Evolutionary conservation across 805 yeast genomes (phyloP).

Genomic region (Vanderwaltozyma yarrowii): DNA sequence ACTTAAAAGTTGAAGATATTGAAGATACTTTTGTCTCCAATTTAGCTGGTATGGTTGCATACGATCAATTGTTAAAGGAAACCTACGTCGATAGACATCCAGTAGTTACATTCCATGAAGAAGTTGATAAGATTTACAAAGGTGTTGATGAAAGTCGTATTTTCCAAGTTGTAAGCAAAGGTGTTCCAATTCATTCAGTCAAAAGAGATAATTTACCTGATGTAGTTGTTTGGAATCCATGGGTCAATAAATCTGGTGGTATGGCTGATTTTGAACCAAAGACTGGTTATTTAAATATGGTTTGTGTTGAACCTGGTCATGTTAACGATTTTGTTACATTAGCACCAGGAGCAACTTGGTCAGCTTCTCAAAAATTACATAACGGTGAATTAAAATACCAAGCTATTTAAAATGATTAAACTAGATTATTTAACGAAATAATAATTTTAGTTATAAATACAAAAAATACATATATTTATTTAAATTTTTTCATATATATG

Average conservation of each 20-base stretch:
- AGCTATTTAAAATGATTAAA: constrained; percentile 28
- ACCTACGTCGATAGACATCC: constrained; percentile 65
- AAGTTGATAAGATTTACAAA: constrained; percentile 77
- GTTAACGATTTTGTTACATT: constrained; percentile 60
- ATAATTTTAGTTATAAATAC: too few species aligned
- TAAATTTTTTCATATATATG: too few species aligned
- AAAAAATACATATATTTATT: too few species aligned
- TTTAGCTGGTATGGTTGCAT: constrained; percentile 58
- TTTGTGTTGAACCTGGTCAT: constrained; percentile 91
- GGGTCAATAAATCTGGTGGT: constrained; percentile 71
- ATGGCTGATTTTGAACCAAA: constrained; percentile 89
- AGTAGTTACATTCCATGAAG: constrained; percentile 60
- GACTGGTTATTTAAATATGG: constrained; percentile 73
- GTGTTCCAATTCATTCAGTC: constrained; percentile 60
- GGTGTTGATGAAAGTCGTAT: constrained; percentile 43
- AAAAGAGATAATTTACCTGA: constrained; percentile 53
- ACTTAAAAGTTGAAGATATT: constrained; percentile 65
- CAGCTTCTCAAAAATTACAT: constrained; percentile 50
- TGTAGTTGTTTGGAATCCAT: constrained; percentile 95
- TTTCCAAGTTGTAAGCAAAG: constrained; percentile 60
- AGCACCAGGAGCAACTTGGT: constrained; percentile 67
- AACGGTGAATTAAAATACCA: constrained; percentile 55
- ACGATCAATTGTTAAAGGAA: constrained; percentile 63
- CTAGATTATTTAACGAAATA: too few species aligned
- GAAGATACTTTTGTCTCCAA: constrained; percentile 71